A percentile compares a stretch with the other conserved stretches of the same genome.
These are phyloP conservation scores for Rheum nobile DNA, from an alignment of 148 eudicot genomes.

Conservation along the genomic window DNA sequence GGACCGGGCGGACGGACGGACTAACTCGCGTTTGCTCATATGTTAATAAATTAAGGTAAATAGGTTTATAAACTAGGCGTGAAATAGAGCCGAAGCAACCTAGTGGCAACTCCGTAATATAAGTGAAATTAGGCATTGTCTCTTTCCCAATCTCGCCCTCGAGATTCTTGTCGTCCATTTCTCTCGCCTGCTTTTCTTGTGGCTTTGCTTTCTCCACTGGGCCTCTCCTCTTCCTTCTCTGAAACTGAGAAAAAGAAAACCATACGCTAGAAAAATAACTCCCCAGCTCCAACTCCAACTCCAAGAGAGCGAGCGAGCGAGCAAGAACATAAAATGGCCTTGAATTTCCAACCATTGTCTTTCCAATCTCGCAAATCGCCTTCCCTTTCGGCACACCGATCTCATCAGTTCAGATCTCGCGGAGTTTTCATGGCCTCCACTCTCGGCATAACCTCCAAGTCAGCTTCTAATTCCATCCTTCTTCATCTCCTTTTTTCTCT, in stretches of 20 bases:
- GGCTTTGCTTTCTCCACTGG: constrained; percentile 5
- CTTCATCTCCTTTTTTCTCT: constrained; percentile 4
- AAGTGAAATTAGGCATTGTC: background rate
- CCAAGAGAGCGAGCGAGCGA: background rate
- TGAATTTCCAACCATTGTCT: constrained; percentile 9
- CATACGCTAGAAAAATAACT: background rate
- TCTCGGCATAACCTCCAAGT: constrained; percentile 24
- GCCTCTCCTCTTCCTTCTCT: background rate
- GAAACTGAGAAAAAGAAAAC: background rate
- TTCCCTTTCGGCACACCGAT: constrained; percentile 9
- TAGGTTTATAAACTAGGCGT: too few species aligned
- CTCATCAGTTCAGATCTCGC: constrained; percentile 24
- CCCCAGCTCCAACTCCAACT: background rate
- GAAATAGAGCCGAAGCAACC: too few species aligned
- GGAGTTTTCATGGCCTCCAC: constrained; percentile 37
- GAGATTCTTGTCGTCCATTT: background rate
- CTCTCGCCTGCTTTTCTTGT: background rate
- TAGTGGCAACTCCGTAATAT: background rate
- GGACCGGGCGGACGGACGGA: too few species aligned
- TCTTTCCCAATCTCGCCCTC: background rate
- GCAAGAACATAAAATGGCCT: background rate
- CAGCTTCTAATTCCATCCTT: constrained; percentile 2
- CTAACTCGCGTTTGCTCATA: too few species aligned
- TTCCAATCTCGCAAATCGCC: constrained; percentile 15
- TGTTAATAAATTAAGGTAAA: too few species aligned